Percentiles rank a stretch among this genome's conserved stretches.
These are phyloP conservation scores for Cyberlindnera mycetangii DNA, from an alignment of 805 yeast genomes.

Conservation along the genomic window DNA sequence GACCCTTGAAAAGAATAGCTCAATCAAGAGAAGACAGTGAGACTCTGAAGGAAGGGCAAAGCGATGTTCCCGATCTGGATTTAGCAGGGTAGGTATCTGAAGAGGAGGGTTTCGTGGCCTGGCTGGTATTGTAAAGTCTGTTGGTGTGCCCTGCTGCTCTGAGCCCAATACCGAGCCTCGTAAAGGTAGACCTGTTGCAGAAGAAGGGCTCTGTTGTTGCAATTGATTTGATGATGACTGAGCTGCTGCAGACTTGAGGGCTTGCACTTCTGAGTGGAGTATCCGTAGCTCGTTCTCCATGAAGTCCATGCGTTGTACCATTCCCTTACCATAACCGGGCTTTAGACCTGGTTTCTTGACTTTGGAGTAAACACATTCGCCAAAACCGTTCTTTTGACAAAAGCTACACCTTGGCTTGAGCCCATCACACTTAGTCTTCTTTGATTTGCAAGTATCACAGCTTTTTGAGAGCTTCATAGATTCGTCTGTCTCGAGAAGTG, in stretches of 20 bases:
- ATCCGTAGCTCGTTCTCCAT: conserved; percentile 16
- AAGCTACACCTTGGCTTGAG: conserved; percentile 20
- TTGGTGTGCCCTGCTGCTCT: background rate
- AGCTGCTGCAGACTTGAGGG: background rate
- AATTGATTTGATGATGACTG: background rate
- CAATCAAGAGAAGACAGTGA: conserved; percentile 18
- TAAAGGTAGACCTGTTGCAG: background rate
- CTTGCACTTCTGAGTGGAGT: conserved; percentile 11
- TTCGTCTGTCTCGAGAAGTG: conserved; percentile 1
- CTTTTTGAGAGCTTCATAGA: conserved; percentile 19
- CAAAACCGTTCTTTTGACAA: conserved; percentile 15
- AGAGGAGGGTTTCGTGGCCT: conserved; percentile 2
- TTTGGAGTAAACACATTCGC: conserved; percentile 17
- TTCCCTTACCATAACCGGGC: conserved; percentile 24
- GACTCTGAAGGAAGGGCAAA: conserved; percentile 15
- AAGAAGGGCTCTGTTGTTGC: background rate
- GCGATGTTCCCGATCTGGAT: conserved; percentile 10
- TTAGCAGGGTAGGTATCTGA: conserved; percentile 21
- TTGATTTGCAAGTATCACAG: conserved; percentile 23
- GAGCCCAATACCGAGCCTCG: no score
- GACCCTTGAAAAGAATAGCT: conserved; percentile 20
- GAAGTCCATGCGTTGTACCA: conserved; percentile 21
- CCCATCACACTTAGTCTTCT: conserved; percentile 27
- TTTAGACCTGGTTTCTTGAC: conserved; percentile 27
- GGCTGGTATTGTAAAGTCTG: background rate